Base-by-base conservation (phyloP, 1,284 basidiomycete genomes). In the Puccinia polysora region DNA sequence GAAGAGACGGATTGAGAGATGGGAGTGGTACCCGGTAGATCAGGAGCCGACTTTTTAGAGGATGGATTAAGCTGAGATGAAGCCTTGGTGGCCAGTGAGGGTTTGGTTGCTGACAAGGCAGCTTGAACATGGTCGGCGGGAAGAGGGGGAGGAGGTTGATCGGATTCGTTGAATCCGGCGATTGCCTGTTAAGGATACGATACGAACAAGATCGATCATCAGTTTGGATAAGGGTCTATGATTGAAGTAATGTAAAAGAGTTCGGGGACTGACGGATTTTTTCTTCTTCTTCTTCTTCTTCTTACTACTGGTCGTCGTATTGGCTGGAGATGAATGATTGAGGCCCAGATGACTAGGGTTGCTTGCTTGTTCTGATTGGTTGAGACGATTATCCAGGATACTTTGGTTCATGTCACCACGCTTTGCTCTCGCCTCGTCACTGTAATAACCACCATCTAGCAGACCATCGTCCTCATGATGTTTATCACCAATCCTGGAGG, bases 391-490 rank as follows among this genome's bases (percentile, higher is more conserved):
- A 7, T 47, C 43, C 15, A 34, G 14, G 43, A 45, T n/a, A 18
- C n/a, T 32, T 36, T 59, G 53, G 25, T 70, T 70, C 5, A 62
- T 23, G 28, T 70, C 67, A 52, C 45, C 58, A 55, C 36, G 73
- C 74, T 55, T 58, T 63, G 52, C 58, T 53, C 62, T 65, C 58
- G 28, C 76, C 78, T 79, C 62, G 76, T 75, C 25, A 83, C 82
- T 80, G 83, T 76, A 82, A 78, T 75, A 82, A 10, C 78, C 78
- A 72, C 79, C 80, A 47, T 76, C 77, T 73, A 80, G 79, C 14
- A 55, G 28, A 38, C 32, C 62, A 30, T 74, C 55, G 55, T 59
- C 62, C 28, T 64, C 64, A 62, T 58, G 72, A 68, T 69, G 81
- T 80, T 83, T 84, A 49, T 67, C 53, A 38, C 60, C 53, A n/a